Percentiles rank a stretch among this genome's conserved stretches.
Evolutionary conservation across 768 basidiomycete genomes (phyloP).

Genomic region (Pisolithus sp.): DNA sequence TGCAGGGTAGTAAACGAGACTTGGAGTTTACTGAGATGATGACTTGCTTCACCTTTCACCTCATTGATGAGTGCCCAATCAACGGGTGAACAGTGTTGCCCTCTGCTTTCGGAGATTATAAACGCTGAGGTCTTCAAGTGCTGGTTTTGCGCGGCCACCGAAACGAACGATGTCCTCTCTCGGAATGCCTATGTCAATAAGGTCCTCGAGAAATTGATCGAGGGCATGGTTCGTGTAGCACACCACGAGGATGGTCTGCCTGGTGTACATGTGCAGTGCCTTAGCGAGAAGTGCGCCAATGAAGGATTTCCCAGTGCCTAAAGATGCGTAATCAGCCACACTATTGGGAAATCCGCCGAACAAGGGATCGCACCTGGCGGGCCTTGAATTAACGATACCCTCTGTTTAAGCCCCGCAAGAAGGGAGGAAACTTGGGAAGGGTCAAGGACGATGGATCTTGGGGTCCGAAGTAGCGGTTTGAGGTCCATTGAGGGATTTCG

Average conservation of each 20-base stretch:
- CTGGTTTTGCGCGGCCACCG: conserved; percentile 45
- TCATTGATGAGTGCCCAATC: conserved; percentile 40
- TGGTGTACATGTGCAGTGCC: conserved; percentile 44
- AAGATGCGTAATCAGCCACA: background rate
- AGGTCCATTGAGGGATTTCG: conserved; percentile 36
- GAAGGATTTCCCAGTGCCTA: conserved; percentile 72
- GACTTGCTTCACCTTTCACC: conserved; percentile 21
- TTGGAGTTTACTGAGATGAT: conserved; percentile 17
- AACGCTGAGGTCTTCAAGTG: conserved; percentile 43
- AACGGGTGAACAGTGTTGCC: conserved; percentile 18
- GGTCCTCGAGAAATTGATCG: conserved; percentile 60
- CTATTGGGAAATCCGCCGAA: background rate
- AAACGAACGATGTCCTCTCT: conserved; percentile 45
- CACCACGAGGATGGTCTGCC: conserved; percentile 53
- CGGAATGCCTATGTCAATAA: conserved; percentile 56
- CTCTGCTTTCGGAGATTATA: conserved; percentile 27
- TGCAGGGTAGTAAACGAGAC: conserved; percentile 24
- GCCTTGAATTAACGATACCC: conserved; percentile 59
- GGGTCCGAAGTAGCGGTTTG: conserved; percentile 28
- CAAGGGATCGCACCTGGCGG: conserved; percentile 48
- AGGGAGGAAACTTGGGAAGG: conserved; percentile 40
- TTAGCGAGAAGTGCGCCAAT: conserved; percentile 65
- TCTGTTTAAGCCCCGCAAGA: conserved; percentile 48
- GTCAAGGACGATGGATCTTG: conserved; percentile 44
- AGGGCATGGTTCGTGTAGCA: conserved; percentile 75